Base-by-base conservation (phyloP, 306 rosid genomes). In the Glycyrrhiza uralensis region DNA sequence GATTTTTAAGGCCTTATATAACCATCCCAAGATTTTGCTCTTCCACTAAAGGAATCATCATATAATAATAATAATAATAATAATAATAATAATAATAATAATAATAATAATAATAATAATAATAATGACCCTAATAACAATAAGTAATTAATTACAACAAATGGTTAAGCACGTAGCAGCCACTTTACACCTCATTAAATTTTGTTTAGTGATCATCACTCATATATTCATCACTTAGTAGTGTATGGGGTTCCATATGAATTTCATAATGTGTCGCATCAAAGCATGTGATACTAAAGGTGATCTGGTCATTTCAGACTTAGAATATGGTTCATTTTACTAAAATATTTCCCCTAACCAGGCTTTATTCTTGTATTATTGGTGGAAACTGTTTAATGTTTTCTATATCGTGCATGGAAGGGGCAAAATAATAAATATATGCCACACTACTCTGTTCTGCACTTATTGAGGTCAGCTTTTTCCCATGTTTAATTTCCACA, bases 271-370 rank as follows among this genome's bases (percentile, higher is more conserved):
- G 9, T 64, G 69, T 82, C 86, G 69, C 57, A 82, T 80, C 84
- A 75, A 61, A 68, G 86, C 86, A 82, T 78, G 81, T 56, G 86
- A 82, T 82, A 39, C 86, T 50, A 78, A 82, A 82, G 86, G 1
- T 42, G 23, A 30, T 64, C 17, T 38, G 68, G 75, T 82, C 76
- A 56, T 76, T 70, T 76, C 78, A 69, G 5, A 26, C 70, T 64
- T 45, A 56, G 78, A 78, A 73, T 73, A 62, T 60, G 80, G 82
- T 82, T 73, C 81, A 82, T 82, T 39, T 77, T 55, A 42, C 20
- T 69, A 35, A 68, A 73, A 67, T 73, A 56, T 78, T 59, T 67
- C 5, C 49, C 18, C 0, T 35, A 1, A 35, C 1, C 60, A 46
- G 55, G 29, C 82, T 82, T 82, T 77, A 82, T 82, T 77, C 80